Base-by-base conservation (phyloP, 2,329 filamentous ascomycete genomes). In the Neofusicoccum ribis region DNA sequence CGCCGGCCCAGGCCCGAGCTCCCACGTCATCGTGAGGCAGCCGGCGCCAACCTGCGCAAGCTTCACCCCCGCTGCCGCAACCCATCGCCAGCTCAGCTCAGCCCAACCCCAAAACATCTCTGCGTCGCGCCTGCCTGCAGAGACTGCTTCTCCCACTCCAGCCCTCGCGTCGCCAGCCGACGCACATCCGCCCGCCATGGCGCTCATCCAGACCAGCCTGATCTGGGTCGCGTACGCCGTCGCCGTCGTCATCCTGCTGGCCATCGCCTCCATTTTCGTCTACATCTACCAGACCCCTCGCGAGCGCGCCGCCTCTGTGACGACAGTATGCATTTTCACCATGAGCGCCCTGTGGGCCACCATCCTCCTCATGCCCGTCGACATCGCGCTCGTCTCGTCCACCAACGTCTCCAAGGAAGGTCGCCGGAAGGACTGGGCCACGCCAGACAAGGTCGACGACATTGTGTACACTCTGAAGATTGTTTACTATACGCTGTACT, bases 141-240 rank as follows among this genome's bases (percentile, higher is more conserved):
- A 34, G 12, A 31, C 46, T 36, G 12, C 27, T n/a, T n/a, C 44
- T 37, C 27, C 5, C 37, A 3, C 52, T 20, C 36, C 46, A 20
- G 5, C 17, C 27, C 52, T 27, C 37, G 44, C 62, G 39, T 34
- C 52, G 52, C 52, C 20, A 5, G 37, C 14, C 23, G 46, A 41
- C 64, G 31, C 31, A 17, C 7, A 31, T 58, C 41, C n/a, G 20
- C 3, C 12, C 58, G 69, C 65, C 68, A 89, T 89, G 87, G 85
- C 85, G 58, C 82, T 95, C 75, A 87, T 97, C 68, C 93, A 96
- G 77, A 91, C 90, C 64, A 92, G 91, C 74, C 85, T 98, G 70
- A 98, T 98, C 78, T 99, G 95, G 95, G 89, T 95, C 68, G 88
- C 93, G 63, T 99, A 98, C 78, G 92, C 90, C 67, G 86, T 94